Evolutionary conservation across 768 basidiomycete genomes (phyloP).

Genomic region (Kwoniella dendrophila): DNA sequence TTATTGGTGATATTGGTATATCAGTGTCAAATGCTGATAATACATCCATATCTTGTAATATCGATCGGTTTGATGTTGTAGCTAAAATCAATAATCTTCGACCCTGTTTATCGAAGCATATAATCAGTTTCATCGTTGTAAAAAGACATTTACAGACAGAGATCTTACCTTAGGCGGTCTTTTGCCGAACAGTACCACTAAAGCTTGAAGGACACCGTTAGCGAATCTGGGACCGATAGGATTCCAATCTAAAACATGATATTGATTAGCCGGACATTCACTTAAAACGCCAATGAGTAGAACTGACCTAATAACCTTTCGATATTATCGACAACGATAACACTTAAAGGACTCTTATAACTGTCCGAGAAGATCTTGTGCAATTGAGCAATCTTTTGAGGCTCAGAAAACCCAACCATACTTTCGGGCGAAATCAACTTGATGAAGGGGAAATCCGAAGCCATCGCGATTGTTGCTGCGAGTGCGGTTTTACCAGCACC

Average conservation of each 20-base stretch:
- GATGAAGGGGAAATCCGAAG: slow-evolving; percentile 95
- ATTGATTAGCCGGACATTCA: neutral
- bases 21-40: slow-evolving; percentile 87
- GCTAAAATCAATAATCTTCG: slow-evolving; percentile 88
- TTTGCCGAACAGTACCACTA: slow-evolving; percentile 82
- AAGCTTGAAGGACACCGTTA: slow-evolving; percentile 84
- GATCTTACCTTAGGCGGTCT: slow-evolving; percentile 82
- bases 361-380: slow-evolving; percentile 92
- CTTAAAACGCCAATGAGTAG: neutral
- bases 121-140: neutral
- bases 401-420: slow-evolving; percentile 95
- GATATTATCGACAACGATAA: slow-evolving; percentile 91
- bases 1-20: slow-evolving; percentile 79
- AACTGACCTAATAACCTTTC: slow-evolving; percentile 84
- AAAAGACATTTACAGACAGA: neutral
- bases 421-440: slow-evolving; percentile 92
- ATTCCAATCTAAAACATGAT: slow-evolving; percentile 74
- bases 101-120: slow-evolving; percentile 61
- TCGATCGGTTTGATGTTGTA: slow-evolving; percentile 83
- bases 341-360: slow-evolving; percentile 95
- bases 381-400: slow-evolving; percentile 86
- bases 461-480: slow-evolving; percentile 88
- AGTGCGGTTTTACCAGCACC: slow-evolving; percentile 94
- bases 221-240: slow-evolving; percentile 97
- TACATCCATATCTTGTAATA: slow-evolving; percentile 84